phyloP scores from a whole-genome alignment of 164 flowering plant genomes.

The Taxillus chinensis region DNA sequence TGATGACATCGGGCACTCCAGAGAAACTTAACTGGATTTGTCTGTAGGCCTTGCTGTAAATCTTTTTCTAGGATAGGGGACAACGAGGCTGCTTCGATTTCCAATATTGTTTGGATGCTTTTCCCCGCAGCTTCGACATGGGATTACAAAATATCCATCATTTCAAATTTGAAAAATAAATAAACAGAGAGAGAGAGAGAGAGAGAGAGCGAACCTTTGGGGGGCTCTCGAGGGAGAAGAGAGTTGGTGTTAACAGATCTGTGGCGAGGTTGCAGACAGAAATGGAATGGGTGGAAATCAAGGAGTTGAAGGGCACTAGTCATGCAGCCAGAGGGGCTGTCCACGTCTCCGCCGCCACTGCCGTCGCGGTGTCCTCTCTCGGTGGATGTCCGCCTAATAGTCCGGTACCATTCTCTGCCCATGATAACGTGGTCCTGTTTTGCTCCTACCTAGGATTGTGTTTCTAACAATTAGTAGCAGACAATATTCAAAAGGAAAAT shows the following conservation, averaged over 20 bases:
- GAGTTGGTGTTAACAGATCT: conserved; percentile 17
- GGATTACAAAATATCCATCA: conserved; percentile 17
- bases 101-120: conserved; percentile 51
- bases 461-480: neutral
- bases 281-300: conserved; percentile 48
- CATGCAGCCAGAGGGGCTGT: conserved; percentile 52
- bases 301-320: conserved; percentile 53
- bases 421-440: conserved; percentile 9
- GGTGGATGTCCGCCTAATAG: conserved; percentile 14
- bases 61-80: conserved; percentile 15
- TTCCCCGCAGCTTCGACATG: conserved; percentile 84
- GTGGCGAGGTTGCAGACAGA: neutral
- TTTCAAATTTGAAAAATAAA: neutral
- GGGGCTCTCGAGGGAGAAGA: conserved; percentile 21
- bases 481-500: no score
- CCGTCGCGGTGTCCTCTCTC: conserved; percentile 8
- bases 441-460: neutral
- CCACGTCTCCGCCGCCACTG: conserved; percentile 5
- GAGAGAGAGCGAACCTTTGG: conserved; percentile 28
- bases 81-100: conserved; percentile 13
- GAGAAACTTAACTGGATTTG: conserved; percentile 45
- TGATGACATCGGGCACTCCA: no score
- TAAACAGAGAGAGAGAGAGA: neutral
- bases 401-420: conserved; percentile 42
- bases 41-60: conserved; percentile 17